Base-by-base conservation (phyloP, 768 basidiomycete genomes). In the Asterophora lycoperdoides region DNA sequence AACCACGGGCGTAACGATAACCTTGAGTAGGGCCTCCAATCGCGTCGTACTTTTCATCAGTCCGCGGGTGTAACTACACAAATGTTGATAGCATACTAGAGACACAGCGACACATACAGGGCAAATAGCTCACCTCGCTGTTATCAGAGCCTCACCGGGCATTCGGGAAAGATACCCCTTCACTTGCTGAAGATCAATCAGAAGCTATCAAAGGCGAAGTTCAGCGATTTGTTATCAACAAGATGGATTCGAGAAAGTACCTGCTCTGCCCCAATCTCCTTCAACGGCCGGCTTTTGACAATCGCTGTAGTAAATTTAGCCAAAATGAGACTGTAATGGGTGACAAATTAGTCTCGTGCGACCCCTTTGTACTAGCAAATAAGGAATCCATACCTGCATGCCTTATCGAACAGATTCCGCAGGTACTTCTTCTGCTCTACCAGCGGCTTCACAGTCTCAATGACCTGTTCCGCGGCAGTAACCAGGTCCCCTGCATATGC, bases 351-450 rank as follows among this genome's bases (percentile, higher is more conserved):
- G 20, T 19, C 19, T 26, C 19, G 10, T 5, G 14, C 5, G 40
- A 15, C 15, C 23, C 23, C 7, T 8, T 9, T 1, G n/a, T 10
- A 9, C 28, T 17, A 5, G 7, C 3, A 35, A 14, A 18, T 14
- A 26, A 23, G n/a, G 5, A 30, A 32, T 32, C 61, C 73, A 51
- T 46, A 96, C 94, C 88, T 91, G 48, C 88, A 86, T 8, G 87
- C 86, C 65, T 96, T 97, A 63, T 99, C 96, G 44, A 93, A 81
- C 64, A 94, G 82, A 67, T 94, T 99, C 46, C 92, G 75, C 36
- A 92, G 63, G 66, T 94, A 98, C 62, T 92, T 96, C 78, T 96
- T 96, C 60, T 93, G 89, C 66, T 98, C 93, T 8, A 98, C 76
- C 8, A 87, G 74, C 2, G 86, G 84, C 52, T 86, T 84, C 44